Percentiles rank a stretch among this genome's conserved stretches.
Conservation (phyloP, 257 asterid genomes). For the Linderniella brevidens region DNA sequence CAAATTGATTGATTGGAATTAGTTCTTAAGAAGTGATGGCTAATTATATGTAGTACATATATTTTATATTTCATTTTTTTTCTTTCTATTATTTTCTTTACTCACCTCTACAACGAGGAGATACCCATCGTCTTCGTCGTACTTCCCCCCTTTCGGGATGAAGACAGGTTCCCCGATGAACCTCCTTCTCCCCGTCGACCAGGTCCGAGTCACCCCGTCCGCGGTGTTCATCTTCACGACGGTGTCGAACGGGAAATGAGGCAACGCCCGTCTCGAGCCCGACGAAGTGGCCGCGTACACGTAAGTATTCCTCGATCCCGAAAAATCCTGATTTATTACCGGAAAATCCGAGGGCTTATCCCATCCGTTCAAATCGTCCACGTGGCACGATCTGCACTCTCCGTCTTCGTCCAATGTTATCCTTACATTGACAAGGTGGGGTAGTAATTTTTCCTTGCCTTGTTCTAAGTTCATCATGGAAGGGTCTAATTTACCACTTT, state of each 20-base stretch:
- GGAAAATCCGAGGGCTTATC: constrained; percentile 80
- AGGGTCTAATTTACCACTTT: constrained; percentile 78
- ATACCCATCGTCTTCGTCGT: constrained; percentile 69
- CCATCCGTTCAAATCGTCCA: constrained; percentile 40
- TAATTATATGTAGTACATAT: too few relatives aligned
- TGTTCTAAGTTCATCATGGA: constrained; percentile 57
- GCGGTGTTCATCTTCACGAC: constrained; percentile 48
- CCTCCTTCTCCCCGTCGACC: constrained; percentile 62
- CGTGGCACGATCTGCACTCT: constrained; percentile 26
- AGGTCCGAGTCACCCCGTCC: constrained; percentile 29
- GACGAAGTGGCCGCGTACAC: constrained; percentile 77
- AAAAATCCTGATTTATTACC: constrained; percentile 48
- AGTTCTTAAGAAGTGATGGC: too few relatives aligned
- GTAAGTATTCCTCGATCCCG: constrained; percentile 37
- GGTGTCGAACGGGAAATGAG: constrained; percentile 89
- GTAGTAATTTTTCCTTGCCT: constrained; percentile 55
- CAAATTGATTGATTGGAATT: too few relatives aligned
- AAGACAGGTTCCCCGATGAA: constrained; percentile 89
- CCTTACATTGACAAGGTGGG: constrained; percentile 65
- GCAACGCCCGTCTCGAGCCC: constrained; percentile 67
- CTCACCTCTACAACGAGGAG: constrained; percentile 85
- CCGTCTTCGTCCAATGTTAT: constrained; percentile 24
- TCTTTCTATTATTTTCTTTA: not conserved
- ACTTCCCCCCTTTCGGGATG: constrained; percentile 21
- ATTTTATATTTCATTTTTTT: not conserved